A percentile compares a stretch with the other conserved stretches of the same genome.
Conservation (phyloP, 495 filamentous ascomycete genomes). For the Physcia stellaris region DNA sequence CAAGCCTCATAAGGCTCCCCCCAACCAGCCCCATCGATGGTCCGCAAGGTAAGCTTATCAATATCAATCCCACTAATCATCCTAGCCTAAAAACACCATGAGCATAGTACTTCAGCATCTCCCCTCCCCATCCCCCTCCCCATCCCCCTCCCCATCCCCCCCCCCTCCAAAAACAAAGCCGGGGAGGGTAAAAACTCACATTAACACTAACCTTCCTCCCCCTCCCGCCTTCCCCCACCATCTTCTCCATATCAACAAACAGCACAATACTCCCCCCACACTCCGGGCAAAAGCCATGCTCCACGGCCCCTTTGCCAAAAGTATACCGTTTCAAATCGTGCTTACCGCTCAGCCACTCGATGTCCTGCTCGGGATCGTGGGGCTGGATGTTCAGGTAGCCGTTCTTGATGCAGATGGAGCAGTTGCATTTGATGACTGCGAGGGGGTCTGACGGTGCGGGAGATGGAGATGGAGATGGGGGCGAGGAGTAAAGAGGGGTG, state of each 20-base stretch:
- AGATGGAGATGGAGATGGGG: constrained; percentile 3
- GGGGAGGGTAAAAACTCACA: background rate
- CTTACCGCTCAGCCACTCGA: constrained; percentile 13
- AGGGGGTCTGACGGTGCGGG: constrained; percentile 15
- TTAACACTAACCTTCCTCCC: background rate
- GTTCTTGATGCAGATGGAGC: constrained; percentile 29
- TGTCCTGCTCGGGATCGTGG: constrained; percentile 9
- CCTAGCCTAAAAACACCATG: background rate
- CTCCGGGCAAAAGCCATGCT: constrained; percentile 20
- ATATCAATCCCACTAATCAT: constrained; percentile 1
- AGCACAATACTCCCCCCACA: constrained; percentile 16
- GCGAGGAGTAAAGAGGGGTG: background rate
- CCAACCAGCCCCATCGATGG: background rate
- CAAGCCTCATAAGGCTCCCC: background rate
- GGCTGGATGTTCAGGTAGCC: constrained; percentile 28
- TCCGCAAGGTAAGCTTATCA: background rate
- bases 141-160: background rate
- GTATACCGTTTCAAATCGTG: constrained; percentile 16
- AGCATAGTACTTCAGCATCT: background rate
- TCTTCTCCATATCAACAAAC: background rate
- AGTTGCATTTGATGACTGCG: constrained; percentile 30
- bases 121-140: background rate
- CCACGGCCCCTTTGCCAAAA: constrained; percentile 10
- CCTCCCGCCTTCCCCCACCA: background rate
- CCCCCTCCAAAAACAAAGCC: background rate